Evolutionary conservation across 2,329 filamentous ascomycete genomes (phyloP).

Genomic region (Sclerotinia trifoliorum): DNA sequence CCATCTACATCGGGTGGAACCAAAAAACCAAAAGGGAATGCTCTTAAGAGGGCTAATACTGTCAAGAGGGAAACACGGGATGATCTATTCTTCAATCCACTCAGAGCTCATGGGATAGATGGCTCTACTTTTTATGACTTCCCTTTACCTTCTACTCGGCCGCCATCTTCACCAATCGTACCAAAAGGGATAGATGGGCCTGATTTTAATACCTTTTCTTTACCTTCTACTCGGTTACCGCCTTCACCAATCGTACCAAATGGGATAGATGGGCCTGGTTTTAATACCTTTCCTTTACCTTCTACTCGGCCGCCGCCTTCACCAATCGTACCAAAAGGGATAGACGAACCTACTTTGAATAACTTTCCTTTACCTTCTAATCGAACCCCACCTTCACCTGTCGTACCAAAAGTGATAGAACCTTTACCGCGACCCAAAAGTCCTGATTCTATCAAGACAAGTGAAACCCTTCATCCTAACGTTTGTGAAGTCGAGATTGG

Average conservation of each 20-base stretch:
- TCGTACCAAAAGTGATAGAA: not conserved
- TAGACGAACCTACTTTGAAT: slow-evolving; percentile 29
- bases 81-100: slow-evolving; percentile 38
- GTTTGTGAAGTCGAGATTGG: slow-evolving; percentile 51
- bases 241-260: slow-evolving; percentile 22
- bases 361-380: slow-evolving; percentile 36
- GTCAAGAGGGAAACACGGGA: slow-evolving; percentile 38
- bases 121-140: slow-evolving; percentile 36
- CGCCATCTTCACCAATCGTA: slow-evolving; percentile 27
- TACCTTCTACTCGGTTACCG: slow-evolving; percentile 35
- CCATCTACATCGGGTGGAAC: slow-evolving; percentile 38
- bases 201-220: slow-evolving; percentile 36
- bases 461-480: not conserved
- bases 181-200: slow-evolving; percentile 29
- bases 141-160: slow-evolving; percentile 34
- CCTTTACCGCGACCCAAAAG: not conserved
- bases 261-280: slow-evolving; percentile 31
- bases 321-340: slow-evolving; percentile 2
- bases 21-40: slow-evolving; percentile 28
- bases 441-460: slow-evolving; percentile 12
- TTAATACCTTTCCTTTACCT: slow-evolving; percentile 37
- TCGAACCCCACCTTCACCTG: slow-evolving; percentile 30
- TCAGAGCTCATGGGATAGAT: slow-evolving; percentile 33
- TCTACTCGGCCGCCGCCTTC: slow-evolving; percentile 32
- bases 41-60: slow-evolving; percentile 25